Evolutionary conservation across 2,329 filamentous ascomycete species (phyloP), one percentile per base, ranked within the genome.

Genomic region (Ophiocordyceps unilateralis): DNA sequence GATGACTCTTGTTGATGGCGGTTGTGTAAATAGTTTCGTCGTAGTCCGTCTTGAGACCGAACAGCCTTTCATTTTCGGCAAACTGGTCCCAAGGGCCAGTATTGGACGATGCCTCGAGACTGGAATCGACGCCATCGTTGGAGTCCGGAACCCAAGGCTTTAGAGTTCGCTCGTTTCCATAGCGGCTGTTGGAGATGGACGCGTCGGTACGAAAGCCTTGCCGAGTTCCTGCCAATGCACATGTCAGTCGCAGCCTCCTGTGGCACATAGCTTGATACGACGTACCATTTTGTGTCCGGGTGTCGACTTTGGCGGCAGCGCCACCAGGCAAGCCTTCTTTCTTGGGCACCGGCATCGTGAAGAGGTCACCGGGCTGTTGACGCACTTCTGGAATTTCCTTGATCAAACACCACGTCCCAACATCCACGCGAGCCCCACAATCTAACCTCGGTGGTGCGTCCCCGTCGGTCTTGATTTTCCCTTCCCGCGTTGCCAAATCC

Each of bases 21-120:
- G 91, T 98, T 1, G 91, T 98, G 64, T 98, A 98, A 38, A 91
- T 77, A 52, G 84, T 87, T 62, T 96, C 91, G 55, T 96, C 79
- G 58, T 96, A 98, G 53, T 87, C 86, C 42, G 83, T 91, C 61
- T 78, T 85, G 34, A 93, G 65, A 30, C 91, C 91, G 56, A 94
- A 96, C 24, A 86, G 76, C 44, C 78, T 73, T 62, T 93, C 84
- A 55, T 96, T 96, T 48, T 75, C 80, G 45, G 84, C 83, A 55
- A 98, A 98, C 59, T 98, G 91, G 58, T 98, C 89, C 91, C 91
- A 98, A 10, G 64, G 67, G 7, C 64, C 66, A 15, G 61, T 55
- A 42, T 58, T 61, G n/a, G 57, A 52, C 2, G 68, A 52, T 41
- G 66, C 75, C 53, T 91, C 86, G 21, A 95, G 69, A 40, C 81